Evolutionary conservation across 306 rosid genomes (phyloP), one percentile per base, ranked within the genome.

Genomic region (Quercus agrifolia): DNA sequence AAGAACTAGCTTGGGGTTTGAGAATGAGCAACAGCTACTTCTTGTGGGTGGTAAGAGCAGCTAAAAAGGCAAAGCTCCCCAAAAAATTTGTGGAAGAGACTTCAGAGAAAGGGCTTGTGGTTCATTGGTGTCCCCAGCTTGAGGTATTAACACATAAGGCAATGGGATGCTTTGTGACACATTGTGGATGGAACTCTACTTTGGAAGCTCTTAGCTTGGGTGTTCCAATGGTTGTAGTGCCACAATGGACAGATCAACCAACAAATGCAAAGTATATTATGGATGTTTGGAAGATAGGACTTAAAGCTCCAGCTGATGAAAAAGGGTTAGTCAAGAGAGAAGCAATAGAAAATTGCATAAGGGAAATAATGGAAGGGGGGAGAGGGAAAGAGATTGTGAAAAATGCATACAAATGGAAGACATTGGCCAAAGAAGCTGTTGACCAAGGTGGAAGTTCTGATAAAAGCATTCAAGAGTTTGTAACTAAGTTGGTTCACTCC

Each of bases 121-220:
- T 63, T 27, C 41, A 27, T 14, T 63, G 69, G 41, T 63, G 69
- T 63, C 41, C 69, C 7, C 69, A 63, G n/a, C 13, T 62, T 3
- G 69, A 62, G 38, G 69, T 62, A 18, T 62, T 62, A 62, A 6
- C 6, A 12, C 69, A 63, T 33, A 20, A 63, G 69, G 41, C 69
- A 14, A n/a, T 63, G 38, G 69, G 69, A 28, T 63, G 69, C 41
- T 63, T 63, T 63, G 41, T 63, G n/a, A 63, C 69, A 63, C 69
- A 63, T 10, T 49, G 38, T 38, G 14, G 54, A 19, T 63, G 69
- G 69, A 63, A 63, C 41, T 63, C 69, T 27, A 63, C 69, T 28
- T 27, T 63, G 20, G 69, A 63, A 35, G 41, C 41, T 3, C 20
- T 63, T 4, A 28, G 41, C 69, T 63, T 63, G 0, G 41, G 69